phyloP scores from a whole-genome alignment of 2,329 filamentous ascomycete species.

The Ophiostoma perfectum region DNA sequence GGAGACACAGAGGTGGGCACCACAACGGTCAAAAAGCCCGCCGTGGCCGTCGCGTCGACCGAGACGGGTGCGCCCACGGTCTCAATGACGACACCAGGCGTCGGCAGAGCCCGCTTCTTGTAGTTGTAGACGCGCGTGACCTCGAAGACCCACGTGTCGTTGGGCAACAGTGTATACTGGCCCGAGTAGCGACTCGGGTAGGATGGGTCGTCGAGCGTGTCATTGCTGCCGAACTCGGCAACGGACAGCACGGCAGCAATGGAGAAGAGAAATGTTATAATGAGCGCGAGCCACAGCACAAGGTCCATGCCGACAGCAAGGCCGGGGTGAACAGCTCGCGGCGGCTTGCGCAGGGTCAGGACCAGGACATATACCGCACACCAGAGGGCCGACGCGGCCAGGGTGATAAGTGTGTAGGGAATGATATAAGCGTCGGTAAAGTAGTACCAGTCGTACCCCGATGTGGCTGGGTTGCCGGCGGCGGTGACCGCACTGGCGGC shows the following conservation, averaged over 20 bases:
- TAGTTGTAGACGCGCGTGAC: slow-evolving; percentile 11
- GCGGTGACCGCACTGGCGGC: not conserved
- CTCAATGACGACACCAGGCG: not conserved
- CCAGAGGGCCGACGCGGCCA: slow-evolving; percentile 18
- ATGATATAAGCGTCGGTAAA: not conserved
- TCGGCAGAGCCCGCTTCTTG: not conserved
- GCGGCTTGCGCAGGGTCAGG: slow-evolving; percentile 15
- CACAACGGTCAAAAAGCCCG: not conserved
- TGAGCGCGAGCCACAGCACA: slow-evolving; percentile 23
- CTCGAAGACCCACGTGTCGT: slow-evolving; percentile 25
- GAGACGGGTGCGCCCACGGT: not conserved
- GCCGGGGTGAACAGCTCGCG: slow-evolving; percentile 23
- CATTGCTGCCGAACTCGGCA: not conserved
- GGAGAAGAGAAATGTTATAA: slow-evolving; percentile 2
- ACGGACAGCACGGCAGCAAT: not conserved
- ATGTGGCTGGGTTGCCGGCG: not conserved
- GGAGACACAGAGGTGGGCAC: not conserved
- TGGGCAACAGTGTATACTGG: slow-evolving; percentile 16
- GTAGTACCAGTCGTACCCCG: not conserved
- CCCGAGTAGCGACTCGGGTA: slow-evolving; percentile 8
- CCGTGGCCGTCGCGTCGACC: slow-evolving; percentile 1
- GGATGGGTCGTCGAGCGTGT: slow-evolving; percentile 2
- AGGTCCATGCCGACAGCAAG: slow-evolving; percentile 24
- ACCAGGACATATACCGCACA: slow-evolving; percentile 17
- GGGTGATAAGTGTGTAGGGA: slow-evolving; percentile 13